phyloP scores from a whole-genome alignment of 1,139 yeast genomes.

The Kurtzmaniella quercitrusa region DNA sequence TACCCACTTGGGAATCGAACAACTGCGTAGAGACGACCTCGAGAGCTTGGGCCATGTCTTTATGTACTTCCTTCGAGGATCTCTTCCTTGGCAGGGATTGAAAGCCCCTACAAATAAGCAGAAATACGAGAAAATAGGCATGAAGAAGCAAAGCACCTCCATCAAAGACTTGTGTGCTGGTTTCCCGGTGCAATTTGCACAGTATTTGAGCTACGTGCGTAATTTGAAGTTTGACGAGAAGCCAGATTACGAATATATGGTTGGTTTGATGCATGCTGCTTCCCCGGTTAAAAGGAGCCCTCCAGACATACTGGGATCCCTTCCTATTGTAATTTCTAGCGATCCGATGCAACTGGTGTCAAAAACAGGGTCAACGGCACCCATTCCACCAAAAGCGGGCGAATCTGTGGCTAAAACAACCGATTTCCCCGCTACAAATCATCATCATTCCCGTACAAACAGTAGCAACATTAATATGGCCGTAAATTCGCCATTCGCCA shows the following conservation, averaged over 20 bases:
- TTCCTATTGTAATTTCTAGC: not conserved
- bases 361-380: not conserved
- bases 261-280: conserved; percentile 27
- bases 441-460: not conserved
- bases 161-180: conserved; percentile 76
- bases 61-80: conserved; percentile 88
- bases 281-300: not conserved
- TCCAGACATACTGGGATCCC: not conserved
- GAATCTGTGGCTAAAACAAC: not conserved
- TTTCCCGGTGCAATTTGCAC: conserved; percentile 82
- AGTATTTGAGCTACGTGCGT: conserved; percentile 80
- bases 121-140: conserved; percentile 95
- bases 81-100: conserved; percentile 97
- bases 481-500: not conserved
- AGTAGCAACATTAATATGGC: not conserved
- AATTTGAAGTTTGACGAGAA: conserved; percentile 84
- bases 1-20: conserved; percentile 96
- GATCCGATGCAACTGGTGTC: not conserved
- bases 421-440: not conserved
- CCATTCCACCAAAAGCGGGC: too few species aligned
- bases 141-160: conserved; percentile 83
- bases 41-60: conserved; percentile 96
- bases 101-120: conserved; percentile 98
- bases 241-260: conserved; percentile 77
- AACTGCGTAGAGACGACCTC: conserved; percentile 90